Base-by-base conservation (phyloP, 2,329 filamentous ascomycete species). In the Pseudogymnoascus sp. region DNA sequence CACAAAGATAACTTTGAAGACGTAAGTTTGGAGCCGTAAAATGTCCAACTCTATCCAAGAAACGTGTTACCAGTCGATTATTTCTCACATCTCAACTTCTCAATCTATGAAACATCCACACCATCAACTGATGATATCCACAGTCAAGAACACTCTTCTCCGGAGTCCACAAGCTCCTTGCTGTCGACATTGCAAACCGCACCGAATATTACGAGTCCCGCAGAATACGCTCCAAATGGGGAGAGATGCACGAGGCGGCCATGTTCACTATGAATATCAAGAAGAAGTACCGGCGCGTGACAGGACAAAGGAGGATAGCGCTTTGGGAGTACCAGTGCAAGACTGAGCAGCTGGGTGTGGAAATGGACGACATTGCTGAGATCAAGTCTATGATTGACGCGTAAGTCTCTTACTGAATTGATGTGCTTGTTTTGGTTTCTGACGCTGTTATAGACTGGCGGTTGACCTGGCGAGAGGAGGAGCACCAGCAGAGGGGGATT, bases 241-340 rank as follows among this genome's bases (percentile, higher is more conserved):
- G n/a, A 3, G 48, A 55, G 29, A 55, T 33, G 48, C 48, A 33
- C 15, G 48, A 18, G 5, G n/a, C 12, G 10, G 48, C 29, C 48
- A 12, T 33, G 15, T 55, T 55, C 7, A 55, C 29, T 5, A 55
- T 55, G 48, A 29, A 35, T 13, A 4, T 33, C n/a, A 55, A 55
- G 29, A 33, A 35, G 29, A 55, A 55, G 35, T 55, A 55, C 5
- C 48, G 48, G 5, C 48, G 10, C 5, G 29, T 15, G 9, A 55
- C 48, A 27, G 29, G 29, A 5, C 15, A 21, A 33, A 55, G 48
- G 4, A 55, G 48, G 48, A 21, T 13, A 10, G 48, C n/a, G 29
- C 48, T 55, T 21, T 55, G 48, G 48, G 48, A 35, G 5, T 55
- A 55, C 48, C 48, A 55, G 29, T 55, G 48, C 15, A 55, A 55